Base-by-base conservation (phyloP, 73 alveolate genomes). In the Paramecium pentaurelia region DNA sequence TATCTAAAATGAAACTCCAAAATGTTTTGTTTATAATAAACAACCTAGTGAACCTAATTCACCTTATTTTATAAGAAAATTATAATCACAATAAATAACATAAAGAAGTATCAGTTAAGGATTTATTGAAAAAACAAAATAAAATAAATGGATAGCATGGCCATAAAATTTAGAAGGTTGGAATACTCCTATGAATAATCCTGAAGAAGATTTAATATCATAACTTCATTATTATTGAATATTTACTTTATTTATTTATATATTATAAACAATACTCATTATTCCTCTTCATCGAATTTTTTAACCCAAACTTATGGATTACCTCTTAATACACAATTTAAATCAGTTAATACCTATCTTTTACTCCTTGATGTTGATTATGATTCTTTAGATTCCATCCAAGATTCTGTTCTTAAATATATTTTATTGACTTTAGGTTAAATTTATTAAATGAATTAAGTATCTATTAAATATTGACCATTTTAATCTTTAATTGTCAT, bases 231-330 rank as follows among this genome's bases (percentile, higher is more conserved):
- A 64, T 32, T 64, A 11, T 28, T 64, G 84, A 32, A 64, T 64
- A 12, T 11, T 30, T 4, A 64, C 47, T 64, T 54, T 54, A 54
- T 54, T 18, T 54, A 12, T 54, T 12, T 18, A 54, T 54, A 54
- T 16, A 20, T 54, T 54, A 54, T 54, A 54, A 54, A 54, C 70
- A 54, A 54, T 54, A 54, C 70, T 54, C 84, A 64, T 34, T 0
- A 2, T 45, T 80, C 71, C n/a, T 80, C 91, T 80, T 32, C 44
- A 80, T 80, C 91, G 45, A 80, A 80, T 38, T 42, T 80, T 47
- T 80, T 80, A 44, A 80, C 91, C 91, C 91, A 80, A 22, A 40
- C 71, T 77, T 77, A 80, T 38, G 91, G 91, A 47, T 80, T 80
- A 9, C 91, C 91, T 28, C 47, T 42, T 64, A 80, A 32, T 45